A percentile compares a stretch with the other conserved stretches of the same genome.
These are phyloP conservation scores for Kwoniella europaea DNA, from an alignment of 768 basidiomycete genomes.

Conservation along the genomic window DNA sequence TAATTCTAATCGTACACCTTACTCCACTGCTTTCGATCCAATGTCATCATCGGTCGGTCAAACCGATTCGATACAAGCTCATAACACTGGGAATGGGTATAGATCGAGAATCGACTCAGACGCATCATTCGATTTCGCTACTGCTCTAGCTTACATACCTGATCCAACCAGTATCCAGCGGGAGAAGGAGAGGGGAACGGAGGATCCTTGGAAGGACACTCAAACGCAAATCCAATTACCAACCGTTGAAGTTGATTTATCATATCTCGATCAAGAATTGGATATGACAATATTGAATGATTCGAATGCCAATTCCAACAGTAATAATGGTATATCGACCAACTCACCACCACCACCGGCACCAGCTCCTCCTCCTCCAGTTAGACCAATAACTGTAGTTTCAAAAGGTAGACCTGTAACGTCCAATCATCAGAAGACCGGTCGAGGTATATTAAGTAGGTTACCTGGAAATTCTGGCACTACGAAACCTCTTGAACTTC, in stretches of 20 bases:
- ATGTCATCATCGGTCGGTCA: no score
- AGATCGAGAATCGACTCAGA: slow-evolving; percentile 8
- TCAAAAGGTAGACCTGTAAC: neutral
- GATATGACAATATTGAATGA: slow-evolving; percentile 13
- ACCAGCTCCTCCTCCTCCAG: slow-evolving; percentile 16
- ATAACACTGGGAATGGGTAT: neutral
- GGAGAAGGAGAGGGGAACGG: neutral
- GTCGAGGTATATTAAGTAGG: neutral
- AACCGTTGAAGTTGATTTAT: neutral
- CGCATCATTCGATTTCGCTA: slow-evolving; percentile 16
- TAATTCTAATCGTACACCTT: neutral
- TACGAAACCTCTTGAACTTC: neutral
- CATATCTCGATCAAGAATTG: neutral
- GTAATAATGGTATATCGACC: neutral
- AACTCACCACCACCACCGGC: slow-evolving; percentile 19
- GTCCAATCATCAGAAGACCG: slow-evolving; percentile 4
- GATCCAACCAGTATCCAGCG: neutral
- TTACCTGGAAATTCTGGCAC: no score
- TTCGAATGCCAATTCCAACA: slow-evolving; percentile 3
- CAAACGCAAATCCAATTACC: neutral
- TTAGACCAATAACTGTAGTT: slow-evolving; percentile 22
- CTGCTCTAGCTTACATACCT: slow-evolving; percentile 14
- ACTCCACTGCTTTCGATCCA: neutral
- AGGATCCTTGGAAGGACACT: neutral
- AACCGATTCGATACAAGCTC: neutral